These are phyloP conservation scores for Colletotrichum sp. DNA, from an alignment of 2,329 filamentous ascomycete genomes.

Conservation along the genomic window DNA sequence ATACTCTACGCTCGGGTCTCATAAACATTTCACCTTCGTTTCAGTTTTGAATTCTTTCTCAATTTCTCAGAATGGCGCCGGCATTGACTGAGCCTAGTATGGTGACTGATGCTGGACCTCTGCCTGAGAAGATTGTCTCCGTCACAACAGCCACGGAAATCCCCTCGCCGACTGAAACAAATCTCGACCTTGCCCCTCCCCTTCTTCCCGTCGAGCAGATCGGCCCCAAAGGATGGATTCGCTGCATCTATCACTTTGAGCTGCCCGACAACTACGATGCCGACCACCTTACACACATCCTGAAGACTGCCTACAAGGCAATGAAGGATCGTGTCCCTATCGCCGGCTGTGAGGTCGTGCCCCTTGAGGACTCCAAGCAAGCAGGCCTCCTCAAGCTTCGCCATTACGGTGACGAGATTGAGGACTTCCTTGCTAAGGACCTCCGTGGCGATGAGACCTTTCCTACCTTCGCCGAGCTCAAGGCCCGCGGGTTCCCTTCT, in stretches of 20 bases:
- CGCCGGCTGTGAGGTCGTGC: neutral
- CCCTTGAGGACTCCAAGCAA: conserved; percentile 31
- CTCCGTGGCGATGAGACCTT: conserved; percentile 26
- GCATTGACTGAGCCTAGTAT: neutral
- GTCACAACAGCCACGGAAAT: neutral
- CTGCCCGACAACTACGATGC: neutral
- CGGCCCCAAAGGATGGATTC: neutral
- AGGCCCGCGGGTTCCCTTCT: conserved; percentile 28
- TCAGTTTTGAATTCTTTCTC: neutral
- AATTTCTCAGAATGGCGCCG: neutral
- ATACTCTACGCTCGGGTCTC: neutral
- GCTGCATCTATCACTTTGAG: neutral
- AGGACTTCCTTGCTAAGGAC: conserved; percentile 30
- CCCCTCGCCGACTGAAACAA: neutral
- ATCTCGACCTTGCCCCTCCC: neutral
- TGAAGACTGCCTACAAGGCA: neutral
- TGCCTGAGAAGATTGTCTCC: neutral
- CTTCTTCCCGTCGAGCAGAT: conserved; percentile 12
- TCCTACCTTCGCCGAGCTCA: conserved; percentile 29
- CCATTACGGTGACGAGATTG: conserved; percentile 25
- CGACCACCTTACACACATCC: neutral
- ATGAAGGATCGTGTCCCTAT: neutral
- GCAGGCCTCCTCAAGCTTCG: conserved; percentile 34
- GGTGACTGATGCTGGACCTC: neutral
- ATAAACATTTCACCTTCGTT: neutral